Percentiles rank a stretch among this genome's conserved stretches.
These are phyloP conservation scores for Panaeolus papilionaceus DNA, from an alignment of 768 basidiomycete genomes.

Conservation along the genomic window DNA sequence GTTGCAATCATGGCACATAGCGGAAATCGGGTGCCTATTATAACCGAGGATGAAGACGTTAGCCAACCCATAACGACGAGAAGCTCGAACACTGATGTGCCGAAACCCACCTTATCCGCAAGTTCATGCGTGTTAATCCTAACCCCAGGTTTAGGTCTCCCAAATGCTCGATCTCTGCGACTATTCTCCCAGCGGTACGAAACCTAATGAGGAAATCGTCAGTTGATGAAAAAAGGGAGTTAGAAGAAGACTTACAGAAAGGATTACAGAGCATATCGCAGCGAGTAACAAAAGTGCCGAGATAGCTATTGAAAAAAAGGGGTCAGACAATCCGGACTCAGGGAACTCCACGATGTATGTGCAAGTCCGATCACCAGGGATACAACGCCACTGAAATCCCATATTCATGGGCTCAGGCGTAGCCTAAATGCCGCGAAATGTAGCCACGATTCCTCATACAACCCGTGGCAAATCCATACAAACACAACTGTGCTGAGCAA, in stretches of 20 bases:
- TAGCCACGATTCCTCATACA: not conserved
- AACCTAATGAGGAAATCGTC: slow-evolving; percentile 40
- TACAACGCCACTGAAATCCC: slow-evolving; percentile 8
- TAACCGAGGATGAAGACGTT: not conserved
- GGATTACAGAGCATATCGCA: slow-evolving; percentile 54
- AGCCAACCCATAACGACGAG: not conserved
- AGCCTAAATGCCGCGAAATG: not conserved
- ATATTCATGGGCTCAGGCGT: not conserved
- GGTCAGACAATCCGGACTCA: not conserved
- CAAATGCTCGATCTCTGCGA: slow-evolving; percentile 57
- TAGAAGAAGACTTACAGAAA: slow-evolving; percentile 50
- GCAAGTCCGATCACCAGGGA: not conserved
- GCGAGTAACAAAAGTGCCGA: slow-evolving; percentile 58
- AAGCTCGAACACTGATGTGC: not conserved
- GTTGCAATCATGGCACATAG: slow-evolving; percentile 46
- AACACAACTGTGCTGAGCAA: not conserved
- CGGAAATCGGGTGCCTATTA: slow-evolving; percentile 66
- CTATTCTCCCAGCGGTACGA: slow-evolving; percentile 71
- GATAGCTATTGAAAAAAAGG: not conserved
- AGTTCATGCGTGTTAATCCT: slow-evolving; percentile 67
- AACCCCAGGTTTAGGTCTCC: slow-evolving; percentile 50
- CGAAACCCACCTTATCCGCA: slow-evolving; percentile 64
- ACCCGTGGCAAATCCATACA: slow-evolving; percentile 1
- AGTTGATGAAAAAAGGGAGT: not conserved
- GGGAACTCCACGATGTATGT: not conserved